A percentile compares a stretch with the other conserved stretches of the same genome.
phyloP scores from a whole-genome alignment of 108 stramenopile genomes.

The Skeletonema grethae region DNA sequence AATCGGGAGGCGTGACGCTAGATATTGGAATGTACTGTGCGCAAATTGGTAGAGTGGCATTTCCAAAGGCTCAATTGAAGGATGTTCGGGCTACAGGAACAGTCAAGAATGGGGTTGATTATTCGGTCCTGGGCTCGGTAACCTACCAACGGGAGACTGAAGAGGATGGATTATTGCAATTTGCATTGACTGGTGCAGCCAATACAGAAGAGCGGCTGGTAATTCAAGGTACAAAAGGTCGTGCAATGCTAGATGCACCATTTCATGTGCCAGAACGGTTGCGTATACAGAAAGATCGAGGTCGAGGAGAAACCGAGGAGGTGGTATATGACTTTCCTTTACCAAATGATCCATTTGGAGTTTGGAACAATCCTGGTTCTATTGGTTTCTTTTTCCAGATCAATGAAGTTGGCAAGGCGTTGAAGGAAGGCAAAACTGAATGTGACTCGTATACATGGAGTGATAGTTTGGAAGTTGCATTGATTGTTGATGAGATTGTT shows the following conservation, averaged over 20 bases:
- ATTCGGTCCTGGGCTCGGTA: constrained; percentile 37
- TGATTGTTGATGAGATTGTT: constrained; percentile 51
- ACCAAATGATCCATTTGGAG: constrained; percentile 48
- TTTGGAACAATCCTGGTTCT: constrained; percentile 55
- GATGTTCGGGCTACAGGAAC: constrained; percentile 42
- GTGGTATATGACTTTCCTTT: constrained; percentile 43
- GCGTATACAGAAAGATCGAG: constrained; percentile 38
- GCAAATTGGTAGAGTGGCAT: constrained; percentile 47
- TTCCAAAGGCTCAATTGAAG: constrained; percentile 26
- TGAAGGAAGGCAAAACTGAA: constrained; percentile 40
- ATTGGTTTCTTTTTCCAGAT: constrained; percentile 58
- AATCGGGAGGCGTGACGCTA: constrained; percentile 49
- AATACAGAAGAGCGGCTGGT: constrained; percentile 53
- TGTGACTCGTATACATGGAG: constrained; percentile 42
- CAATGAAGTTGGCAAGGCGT: constrained; percentile 41
- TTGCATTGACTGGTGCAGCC: constrained; percentile 51
- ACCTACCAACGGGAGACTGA: constrained; percentile 12
- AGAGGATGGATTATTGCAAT: constrained; percentile 51
- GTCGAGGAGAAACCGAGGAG: constrained; percentile 47
- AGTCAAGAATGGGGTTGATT: constrained; percentile 55
- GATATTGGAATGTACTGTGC: constrained; percentile 65
- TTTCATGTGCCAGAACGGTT: constrained; percentile 64
- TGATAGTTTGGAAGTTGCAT: constrained; percentile 48
- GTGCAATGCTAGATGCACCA: constrained; percentile 60
- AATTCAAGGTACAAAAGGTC: constrained; percentile 57